These are phyloP conservation scores for Jamesozyma hellenica DNA, from an alignment of 805 yeast species.

Conservation along the genomic window DNA sequence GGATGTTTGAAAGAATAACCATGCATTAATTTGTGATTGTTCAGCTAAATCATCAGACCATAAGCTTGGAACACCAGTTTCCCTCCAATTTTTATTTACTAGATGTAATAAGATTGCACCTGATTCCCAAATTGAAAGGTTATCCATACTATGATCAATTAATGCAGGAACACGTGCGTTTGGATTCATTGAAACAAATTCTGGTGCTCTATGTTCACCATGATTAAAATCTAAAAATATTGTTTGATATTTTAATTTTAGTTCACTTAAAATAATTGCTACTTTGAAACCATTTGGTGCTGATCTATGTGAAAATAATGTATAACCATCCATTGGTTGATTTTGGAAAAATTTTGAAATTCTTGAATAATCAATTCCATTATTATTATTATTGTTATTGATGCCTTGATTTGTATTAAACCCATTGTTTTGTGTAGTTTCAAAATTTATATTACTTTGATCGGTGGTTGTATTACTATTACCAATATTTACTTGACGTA, in stretches of 20 bases:
- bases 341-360: conserved; percentile 63
- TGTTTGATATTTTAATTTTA: conserved; percentile 68
- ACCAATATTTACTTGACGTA: conserved; percentile 26
- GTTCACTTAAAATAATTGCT: conserved; percentile 78
- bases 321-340: conserved; percentile 73
- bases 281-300: conserved; percentile 97
- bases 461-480: conserved; percentile 21
- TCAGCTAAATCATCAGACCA: conserved; percentile 74
- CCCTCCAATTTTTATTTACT: conserved; percentile 55
- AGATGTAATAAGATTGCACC: conserved; percentile 83
- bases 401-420: conserved; percentile 1
- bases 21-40: conserved; percentile 73
- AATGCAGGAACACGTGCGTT: conserved; percentile 93
- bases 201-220: conserved; percentile 90
- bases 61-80: conserved; percentile 51
- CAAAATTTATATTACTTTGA: conserved; percentile 24
- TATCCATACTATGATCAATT: conserved; percentile 75
- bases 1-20: conserved; percentile 91
- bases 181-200: conserved; percentile 87
- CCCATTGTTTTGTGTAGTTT: not conserved
- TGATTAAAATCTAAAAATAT: conserved; percentile 75
- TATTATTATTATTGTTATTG: conserved; percentile 12
- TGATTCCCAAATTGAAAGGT: conserved; percentile 84
- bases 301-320: conserved; percentile 72
- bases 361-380: conserved; percentile 36